phyloP scores from a whole-genome alignment of 1,139 yeast genomes.

The Candida labiduridarum region DNA sequence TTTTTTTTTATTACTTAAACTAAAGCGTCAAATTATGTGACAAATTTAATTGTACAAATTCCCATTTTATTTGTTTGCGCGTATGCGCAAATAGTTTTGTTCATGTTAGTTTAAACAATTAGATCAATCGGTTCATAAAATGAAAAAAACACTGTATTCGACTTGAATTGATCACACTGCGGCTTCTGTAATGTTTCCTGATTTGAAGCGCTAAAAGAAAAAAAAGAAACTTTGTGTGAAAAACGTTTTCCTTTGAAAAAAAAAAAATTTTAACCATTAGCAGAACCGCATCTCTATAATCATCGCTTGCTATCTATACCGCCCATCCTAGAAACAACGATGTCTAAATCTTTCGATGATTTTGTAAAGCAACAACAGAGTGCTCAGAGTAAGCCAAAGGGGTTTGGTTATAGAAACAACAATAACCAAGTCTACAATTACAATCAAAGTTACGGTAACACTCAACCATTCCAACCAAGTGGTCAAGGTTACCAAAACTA shows the following conservation, averaged over 20 bases:
- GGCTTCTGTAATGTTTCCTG: not conserved
- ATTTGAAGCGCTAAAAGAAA: not conserved
- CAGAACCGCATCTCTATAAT: not conserved
- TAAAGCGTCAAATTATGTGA: too few species aligned
- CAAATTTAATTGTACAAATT: too few species aligned
- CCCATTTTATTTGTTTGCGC: too few species aligned
- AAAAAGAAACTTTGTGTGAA: constrained; percentile 1
- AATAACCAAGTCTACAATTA: constrained; percentile 5
- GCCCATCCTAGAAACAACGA: constrained; percentile 4
- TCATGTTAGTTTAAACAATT: too few species aligned
- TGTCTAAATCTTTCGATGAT: constrained; percentile 33
- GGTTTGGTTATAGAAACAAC: constrained; percentile 25
- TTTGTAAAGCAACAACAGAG: constrained; percentile 30
- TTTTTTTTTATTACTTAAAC: too few species aligned
- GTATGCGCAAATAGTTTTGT: too few species aligned
- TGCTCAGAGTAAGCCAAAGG: constrained; percentile 24
- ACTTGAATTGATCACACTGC: not conserved
- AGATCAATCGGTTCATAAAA: too few species aligned
- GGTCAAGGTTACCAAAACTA: constrained; percentile 10
- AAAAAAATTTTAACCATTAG: not conserved
- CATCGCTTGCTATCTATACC: not conserved
- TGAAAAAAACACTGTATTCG: too few species aligned
- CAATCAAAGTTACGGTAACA: constrained; percentile 5
- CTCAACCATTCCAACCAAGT: constrained; percentile 9
- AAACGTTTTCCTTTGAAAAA: not conserved